These are phyloP conservation scores for Ganoderma resinaceum DNA, from an alignment of 1,284 basidiomycete genomes.

Conservation along the genomic window DNA sequence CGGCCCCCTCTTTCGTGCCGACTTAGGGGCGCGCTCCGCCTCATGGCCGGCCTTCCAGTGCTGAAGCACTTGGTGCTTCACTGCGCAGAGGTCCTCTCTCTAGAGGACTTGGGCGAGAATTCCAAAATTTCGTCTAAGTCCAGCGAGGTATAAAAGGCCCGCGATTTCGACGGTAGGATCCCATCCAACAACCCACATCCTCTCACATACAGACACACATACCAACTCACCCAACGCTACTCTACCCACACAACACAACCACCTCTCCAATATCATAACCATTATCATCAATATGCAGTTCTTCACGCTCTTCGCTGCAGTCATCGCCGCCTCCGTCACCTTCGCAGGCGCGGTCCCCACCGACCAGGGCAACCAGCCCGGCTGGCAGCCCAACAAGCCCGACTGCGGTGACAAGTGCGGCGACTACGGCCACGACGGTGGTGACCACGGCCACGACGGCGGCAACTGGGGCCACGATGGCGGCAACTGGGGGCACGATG, in stretches of 20 bases:
- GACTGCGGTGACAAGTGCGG: not conserved
- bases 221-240: not conserved
- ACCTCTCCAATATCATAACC: not conserved
- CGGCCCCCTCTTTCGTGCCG: not conserved
- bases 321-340: not conserved
- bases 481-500: not conserved
- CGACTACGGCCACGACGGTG: not conserved
- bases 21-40: not conserved
- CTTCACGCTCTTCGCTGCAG: not conserved
- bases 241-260: not conserved
- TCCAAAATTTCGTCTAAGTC: not conserved
- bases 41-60: not conserved
- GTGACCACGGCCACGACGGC: not conserved
- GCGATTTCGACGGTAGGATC: not conserved
- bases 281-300: not conserved
- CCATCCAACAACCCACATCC: not conserved
- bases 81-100: not conserved
- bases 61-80: not conserved
- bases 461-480: not conserved
- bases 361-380: not conserved
- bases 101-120: not conserved
- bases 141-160: conserved; percentile 2
- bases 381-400: not conserved
- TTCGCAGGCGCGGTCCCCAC: not conserved
- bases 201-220: not conserved